Evolutionary conservation across 2,329 filamentous ascomycete genomes (phyloP).

Genomic region (Ophiostoma perfectum): DNA sequence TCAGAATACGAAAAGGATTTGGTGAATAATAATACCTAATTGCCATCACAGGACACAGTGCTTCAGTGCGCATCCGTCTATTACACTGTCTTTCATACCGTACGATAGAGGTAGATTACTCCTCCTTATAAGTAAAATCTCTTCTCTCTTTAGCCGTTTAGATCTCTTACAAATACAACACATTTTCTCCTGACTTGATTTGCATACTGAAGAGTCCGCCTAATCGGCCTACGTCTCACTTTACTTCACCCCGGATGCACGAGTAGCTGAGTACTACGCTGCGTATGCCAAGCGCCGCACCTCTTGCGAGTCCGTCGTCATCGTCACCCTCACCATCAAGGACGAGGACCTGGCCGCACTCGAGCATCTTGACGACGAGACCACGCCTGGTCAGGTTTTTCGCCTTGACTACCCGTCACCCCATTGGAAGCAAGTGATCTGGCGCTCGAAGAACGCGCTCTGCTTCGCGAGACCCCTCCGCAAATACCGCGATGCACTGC

Average conservation of each 20-base stretch:
- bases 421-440: not conserved
- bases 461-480: not conserved
- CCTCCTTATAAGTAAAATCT: too few species aligned
- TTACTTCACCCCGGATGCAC: not conserved
- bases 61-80: too few species aligned
- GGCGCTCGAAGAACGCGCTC: not conserved
- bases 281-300: conserved; percentile 3
- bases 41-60: too few species aligned
- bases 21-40: too few species aligned
- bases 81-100: too few species aligned
- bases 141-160: too few species aligned
- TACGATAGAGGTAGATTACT: too few species aligned
- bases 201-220: too few species aligned
- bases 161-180: too few species aligned
- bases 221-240: too few species aligned
- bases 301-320: conserved; percentile 3
- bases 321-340: conserved; percentile 2
- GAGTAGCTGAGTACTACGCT: not conserved
- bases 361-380: not conserved
- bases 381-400: not conserved
- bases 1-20: too few species aligned
- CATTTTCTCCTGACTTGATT: too few species aligned
- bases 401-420: not conserved
- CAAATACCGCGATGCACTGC: not conserved
- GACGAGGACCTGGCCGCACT: not conserved